Evolutionary conservation across 208 protist species (phyloP), one percentile per base, ranked within the genome.

Genomic region (Trypanosoma conorhini): DNA sequence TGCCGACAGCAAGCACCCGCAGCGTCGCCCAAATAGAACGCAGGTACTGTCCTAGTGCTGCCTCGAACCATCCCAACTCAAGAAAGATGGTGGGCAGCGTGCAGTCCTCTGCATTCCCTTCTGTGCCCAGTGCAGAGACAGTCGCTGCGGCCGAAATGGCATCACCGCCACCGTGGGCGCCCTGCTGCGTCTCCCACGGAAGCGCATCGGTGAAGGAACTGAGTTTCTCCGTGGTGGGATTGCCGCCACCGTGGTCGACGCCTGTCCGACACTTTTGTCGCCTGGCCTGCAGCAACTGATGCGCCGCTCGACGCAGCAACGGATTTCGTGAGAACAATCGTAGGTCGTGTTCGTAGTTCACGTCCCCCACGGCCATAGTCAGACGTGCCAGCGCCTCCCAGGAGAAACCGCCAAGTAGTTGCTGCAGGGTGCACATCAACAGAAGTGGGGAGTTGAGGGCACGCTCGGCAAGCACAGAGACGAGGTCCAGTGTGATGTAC

Each of bases 361-460:
- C 57, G 65, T 91, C 86, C 51, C 82, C 76, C 31, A 83, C 28
- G 5, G 74, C 74, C 9, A 44, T 60, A 55, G 80, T 54, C 44
- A 84, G 33, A 59, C 74, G 74, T 38, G 70, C 78, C 15, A 81
- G 35, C 15, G 69, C 60, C 17, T 65, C 58, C 85, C 85, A 91
- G 42, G 77, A 70, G 57, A 85, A 83, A 22, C 26, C 19, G 1
- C 44, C 62, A 0, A 67, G 19, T 10, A 90, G 22, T 46, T 77
- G 70, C 42, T 80, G 56, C 50, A 91, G 74, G 24, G 85, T 48
- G 67, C 89, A 87, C 0, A 89, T 22, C 35, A 90, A 60, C 30
- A 78, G 54, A 24, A 90, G 78, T 15, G 84, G 81, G 5, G 87
- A 63, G 70, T 93, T 77, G 33, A 93, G 70, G 1, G 87, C 82